Evolutionary conservation across 2,329 filamentous ascomycete genomes (phyloP).

Genomic region (Parastagonospora nodorum): DNA sequence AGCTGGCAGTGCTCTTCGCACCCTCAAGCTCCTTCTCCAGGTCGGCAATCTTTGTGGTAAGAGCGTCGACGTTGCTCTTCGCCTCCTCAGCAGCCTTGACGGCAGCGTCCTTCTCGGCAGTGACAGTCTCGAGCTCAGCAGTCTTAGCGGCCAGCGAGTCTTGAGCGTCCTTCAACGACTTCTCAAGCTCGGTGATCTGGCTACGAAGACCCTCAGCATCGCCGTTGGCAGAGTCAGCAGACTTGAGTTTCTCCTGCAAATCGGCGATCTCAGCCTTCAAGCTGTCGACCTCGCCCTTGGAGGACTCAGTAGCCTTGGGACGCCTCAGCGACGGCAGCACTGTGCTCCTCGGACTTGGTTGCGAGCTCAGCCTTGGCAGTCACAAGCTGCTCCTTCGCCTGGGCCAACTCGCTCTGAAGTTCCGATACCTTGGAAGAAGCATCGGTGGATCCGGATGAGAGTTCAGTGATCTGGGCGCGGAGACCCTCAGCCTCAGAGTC

Average conservation of each 20-base stretch:
- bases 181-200: slow-evolving; percentile 35
- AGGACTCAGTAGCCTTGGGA: slow-evolving; percentile 19
- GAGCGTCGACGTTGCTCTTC: slow-evolving; percentile 25
- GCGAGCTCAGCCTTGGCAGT: slow-evolving; percentile 26
- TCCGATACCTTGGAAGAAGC: slow-evolving; percentile 19
- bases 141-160: slow-evolving; percentile 28
- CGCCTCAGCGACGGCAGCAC: slow-evolving; percentile 17
- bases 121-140: slow-evolving; percentile 26
- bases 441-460: slow-evolving; percentile 19
- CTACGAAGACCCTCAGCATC: slow-evolving; percentile 30
- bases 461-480: slow-evolving; percentile 31
- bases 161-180: slow-evolving; percentile 33
- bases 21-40: slow-evolving; percentile 30
- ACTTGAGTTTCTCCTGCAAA: slow-evolving; percentile 29
- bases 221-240: slow-evolving; percentile 28
- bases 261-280: slow-evolving; percentile 31
- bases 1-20: slow-evolving; percentile 19
- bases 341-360: slow-evolving; percentile 22
- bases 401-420: slow-evolving; percentile 7
- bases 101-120: slow-evolving; percentile 28
- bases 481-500: slow-evolving; percentile 23
- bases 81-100: slow-evolving; percentile 30
- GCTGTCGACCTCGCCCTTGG: slow-evolving; percentile 26
- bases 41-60: slow-evolving; percentile 31
- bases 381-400: slow-evolving; percentile 21